Conservation (phyloP, 2,329 filamentous ascomycete species). For the Calonectria pseudoturangicola region DNA sequence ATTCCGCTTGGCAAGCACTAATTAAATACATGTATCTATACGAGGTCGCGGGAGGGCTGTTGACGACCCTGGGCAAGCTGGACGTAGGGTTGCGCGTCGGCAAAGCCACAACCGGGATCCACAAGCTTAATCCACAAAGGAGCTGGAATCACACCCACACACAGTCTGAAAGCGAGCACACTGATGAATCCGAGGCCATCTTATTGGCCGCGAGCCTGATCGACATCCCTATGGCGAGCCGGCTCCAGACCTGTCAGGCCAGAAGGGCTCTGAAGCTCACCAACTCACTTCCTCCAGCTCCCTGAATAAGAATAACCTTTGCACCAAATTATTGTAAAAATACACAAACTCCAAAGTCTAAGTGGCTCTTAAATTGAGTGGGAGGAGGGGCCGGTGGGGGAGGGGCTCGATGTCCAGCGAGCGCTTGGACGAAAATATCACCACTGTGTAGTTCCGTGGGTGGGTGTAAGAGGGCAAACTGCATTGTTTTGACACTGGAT, state of each 20-base stretch:
- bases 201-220: not conserved
- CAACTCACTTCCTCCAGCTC: not conserved
- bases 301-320: not conserved
- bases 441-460: not conserved
- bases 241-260: not conserved
- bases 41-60: not conserved
- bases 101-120: constrained; percentile 31
- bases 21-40: constrained; percentile 18
- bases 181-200: not conserved
- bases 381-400: constrained; percentile 18
- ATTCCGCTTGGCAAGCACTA: constrained; percentile 14
- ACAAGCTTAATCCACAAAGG: not conserved
- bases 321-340: not conserved
- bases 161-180: not conserved
- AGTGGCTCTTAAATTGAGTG: constrained; percentile 2
- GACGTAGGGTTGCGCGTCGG: constrained; percentile 26
- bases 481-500: not conserved
- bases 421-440: constrained; percentile 1
- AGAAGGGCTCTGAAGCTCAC: not conserved
- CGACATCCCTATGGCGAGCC: not conserved
- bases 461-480: not conserved
- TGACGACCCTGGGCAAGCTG: constrained; percentile 13
- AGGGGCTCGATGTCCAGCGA: not conserved
- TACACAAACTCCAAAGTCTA: not conserved
- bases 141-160: not conserved